Evolutionary conservation across 352 stramenopile species (phyloP), one percentile per base, ranked within the genome.

Genomic region (Pythium aphanidermatum): DNA sequence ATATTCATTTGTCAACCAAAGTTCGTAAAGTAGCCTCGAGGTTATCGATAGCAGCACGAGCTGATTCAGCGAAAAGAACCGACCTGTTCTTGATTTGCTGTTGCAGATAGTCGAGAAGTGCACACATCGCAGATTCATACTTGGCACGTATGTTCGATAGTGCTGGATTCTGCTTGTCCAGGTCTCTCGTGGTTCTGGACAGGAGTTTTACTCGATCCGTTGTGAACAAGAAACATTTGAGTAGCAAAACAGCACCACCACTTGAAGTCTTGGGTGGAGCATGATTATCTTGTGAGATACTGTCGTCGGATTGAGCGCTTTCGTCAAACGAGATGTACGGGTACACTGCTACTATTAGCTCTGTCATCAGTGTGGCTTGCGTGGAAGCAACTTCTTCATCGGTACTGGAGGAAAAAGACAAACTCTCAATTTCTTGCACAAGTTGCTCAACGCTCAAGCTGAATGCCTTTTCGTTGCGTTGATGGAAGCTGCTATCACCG

Each of bases 401-500:
- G 12, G 19, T 20, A 19, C 28, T 21, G 6, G n/a, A 4, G 7
- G n/a, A 28, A 5, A 5, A 1, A 1, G 42, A 17, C 14, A 43
- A 16, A 1, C 14, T 55, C 35, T 86, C 68, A 16, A 90, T 82
- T 16, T 69, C 67, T 20, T 55, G 55, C 8, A 69, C 53, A 20
- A 74, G 48, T 40, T 80, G 63, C 7, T 85, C 70, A n/a, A 91
- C 42, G 5, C 58, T 66, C 3, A 52, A 55, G 12, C 65, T 75
- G 29, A 90, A 85, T 3, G 60, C 41, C 6, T 20, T 11, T 16
- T 84, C 46, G 7, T 91, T 68, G 26, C 81, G 62, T 2, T 70
- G 49, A 3, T 58, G 41, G 50, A 93, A 93, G 7, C 29, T 41
- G 9, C 63, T 55, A 16, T 85, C 63, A 0, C 77, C 79, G 23